A percentile compares a stretch with the other conserved stretches of the same genome.
Conservation (phyloP, 208 protist species). For the Leishmania tarentolae region DNA sequence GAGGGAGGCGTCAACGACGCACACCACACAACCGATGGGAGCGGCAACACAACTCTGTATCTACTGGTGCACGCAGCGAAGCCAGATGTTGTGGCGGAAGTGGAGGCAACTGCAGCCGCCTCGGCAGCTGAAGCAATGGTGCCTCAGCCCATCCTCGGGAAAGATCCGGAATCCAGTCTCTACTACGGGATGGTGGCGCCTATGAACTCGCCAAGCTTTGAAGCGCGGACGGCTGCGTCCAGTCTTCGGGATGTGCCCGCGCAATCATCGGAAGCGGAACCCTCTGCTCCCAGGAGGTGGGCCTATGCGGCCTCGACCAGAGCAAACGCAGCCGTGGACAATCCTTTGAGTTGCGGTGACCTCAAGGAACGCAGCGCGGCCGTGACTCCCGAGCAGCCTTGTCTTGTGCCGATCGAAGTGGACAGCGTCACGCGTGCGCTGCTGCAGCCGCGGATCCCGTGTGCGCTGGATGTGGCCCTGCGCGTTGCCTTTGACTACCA, state of each 20-base stretch:
- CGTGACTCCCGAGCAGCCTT: not conserved
- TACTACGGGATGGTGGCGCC: not conserved
- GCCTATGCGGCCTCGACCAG: not conserved
- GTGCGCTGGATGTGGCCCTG: slow-evolving; percentile 45
- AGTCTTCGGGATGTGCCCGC: not conserved
- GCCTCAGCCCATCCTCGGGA: not conserved
- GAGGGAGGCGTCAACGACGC: not conserved
- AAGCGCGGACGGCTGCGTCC: not conserved
- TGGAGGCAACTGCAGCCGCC: not conserved
- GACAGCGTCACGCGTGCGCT: slow-evolving; percentile 30
- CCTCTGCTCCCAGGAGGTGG: not conserved
- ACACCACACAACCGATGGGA: not conserved
- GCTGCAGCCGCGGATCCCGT: slow-evolving; percentile 50
- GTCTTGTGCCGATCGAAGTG: not conserved
- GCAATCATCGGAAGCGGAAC: not conserved
- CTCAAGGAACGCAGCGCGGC: not conserved
- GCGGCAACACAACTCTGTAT: not conserved
- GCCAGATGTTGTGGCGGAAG: not conserved
- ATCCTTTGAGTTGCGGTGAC: not conserved
- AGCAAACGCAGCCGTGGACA: not conserved
- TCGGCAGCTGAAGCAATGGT: not conserved
- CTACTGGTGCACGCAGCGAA: not conserved
- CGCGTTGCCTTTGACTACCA: slow-evolving; percentile 68
- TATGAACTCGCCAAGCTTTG: not conserved
- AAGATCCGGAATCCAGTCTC: not conserved